Percentiles rank a stretch among this genome's conserved stretches.
Evolutionary conservation across 495 filamentous ascomycete species (phyloP).

Genomic region (Patellaria atrata): DNA sequence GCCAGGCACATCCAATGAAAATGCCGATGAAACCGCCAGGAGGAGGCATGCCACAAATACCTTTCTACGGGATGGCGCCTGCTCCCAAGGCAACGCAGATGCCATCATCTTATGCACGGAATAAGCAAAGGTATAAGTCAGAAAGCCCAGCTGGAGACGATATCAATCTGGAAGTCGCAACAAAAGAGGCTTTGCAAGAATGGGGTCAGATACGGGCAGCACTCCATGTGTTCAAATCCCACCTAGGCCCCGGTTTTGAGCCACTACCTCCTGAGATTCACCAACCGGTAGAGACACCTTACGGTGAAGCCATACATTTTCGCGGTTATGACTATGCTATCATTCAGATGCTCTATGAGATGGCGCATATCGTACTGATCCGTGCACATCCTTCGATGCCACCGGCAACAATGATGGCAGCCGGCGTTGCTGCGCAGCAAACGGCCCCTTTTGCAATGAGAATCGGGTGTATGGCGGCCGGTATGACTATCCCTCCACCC

Average conservation of each 20-base stretch:
- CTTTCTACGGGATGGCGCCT: constrained; percentile 54
- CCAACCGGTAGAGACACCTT: constrained; percentile 52
- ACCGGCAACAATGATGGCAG: constrained; percentile 75
- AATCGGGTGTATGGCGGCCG: constrained; percentile 70
- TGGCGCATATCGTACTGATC: constrained; percentile 61
- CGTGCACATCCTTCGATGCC: constrained; percentile 81
- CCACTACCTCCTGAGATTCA: constrained; percentile 61
- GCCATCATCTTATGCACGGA: constrained; percentile 47
- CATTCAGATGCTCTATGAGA: constrained; percentile 73
- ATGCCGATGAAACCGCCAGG: background rate
- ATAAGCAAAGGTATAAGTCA: too few species aligned
- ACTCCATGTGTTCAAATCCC: constrained; percentile 46
- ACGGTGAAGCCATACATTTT: constrained; percentile 70
- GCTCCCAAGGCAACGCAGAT: constrained; percentile 32
- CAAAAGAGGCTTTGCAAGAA: constrained; percentile 55
- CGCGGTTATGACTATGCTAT: constrained; percentile 73
- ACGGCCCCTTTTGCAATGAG: constrained; percentile 56
- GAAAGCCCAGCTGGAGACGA: too few species aligned
- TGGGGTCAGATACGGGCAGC: constrained; percentile 64
- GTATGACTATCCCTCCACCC: constrained; percentile 36
- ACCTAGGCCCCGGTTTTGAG: constrained; percentile 62
- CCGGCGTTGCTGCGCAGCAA: constrained; percentile 50
- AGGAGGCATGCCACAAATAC: constrained; percentile 2
- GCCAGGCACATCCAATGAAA: background rate
- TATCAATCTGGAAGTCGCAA: constrained; percentile 44